These are phyloP conservation scores for Cercospora nicotianae DNA, from an alignment of 2,329 filamentous ascomycete genomes.

Conservation along the genomic window DNA sequence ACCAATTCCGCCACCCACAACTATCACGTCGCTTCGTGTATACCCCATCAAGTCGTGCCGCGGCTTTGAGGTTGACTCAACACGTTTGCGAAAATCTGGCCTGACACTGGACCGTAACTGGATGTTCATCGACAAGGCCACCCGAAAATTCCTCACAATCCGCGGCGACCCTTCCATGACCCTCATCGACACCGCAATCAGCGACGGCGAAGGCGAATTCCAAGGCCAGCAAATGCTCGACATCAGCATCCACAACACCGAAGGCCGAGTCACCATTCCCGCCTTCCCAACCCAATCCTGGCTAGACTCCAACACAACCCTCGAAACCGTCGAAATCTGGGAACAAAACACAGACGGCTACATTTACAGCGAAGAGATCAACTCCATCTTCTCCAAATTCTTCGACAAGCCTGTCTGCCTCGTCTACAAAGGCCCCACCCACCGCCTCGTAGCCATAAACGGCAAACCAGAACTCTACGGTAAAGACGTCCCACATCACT, in stretches of 20 bases:
- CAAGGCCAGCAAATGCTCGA: slow-evolving; percentile 45
- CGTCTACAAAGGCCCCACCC: slow-evolving; percentile 62
- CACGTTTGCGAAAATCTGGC: slow-evolving; percentile 56
- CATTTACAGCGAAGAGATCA: slow-evolving; percentile 54
- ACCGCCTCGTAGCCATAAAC: slow-evolving; percentile 57
- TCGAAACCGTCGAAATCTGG: slow-evolving; percentile 59
- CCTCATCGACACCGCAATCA: slow-evolving; percentile 57
- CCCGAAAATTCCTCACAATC: slow-evolving; percentile 62
- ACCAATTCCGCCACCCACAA: slow-evolving; percentile 41
- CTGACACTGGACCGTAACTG: slow-evolving; percentile 64
- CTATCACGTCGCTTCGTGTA: slow-evolving; percentile 54
- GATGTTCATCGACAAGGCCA: slow-evolving; percentile 61
- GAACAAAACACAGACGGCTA: slow-evolving; percentile 58
- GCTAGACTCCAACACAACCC: slow-evolving; percentile 55
- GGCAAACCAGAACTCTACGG: slow-evolving; percentile 57
- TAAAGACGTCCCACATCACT: slow-evolving; percentile 48
- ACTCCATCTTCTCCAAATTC: slow-evolving; percentile 56
- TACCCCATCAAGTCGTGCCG: slow-evolving; percentile 69
- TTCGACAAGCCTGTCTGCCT: slow-evolving; percentile 57
- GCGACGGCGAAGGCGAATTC: slow-evolving; percentile 36
- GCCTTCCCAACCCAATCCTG: slow-evolving; percentile 56
- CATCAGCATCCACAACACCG: slow-evolving; percentile 49
- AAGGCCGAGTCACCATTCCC: slow-evolving; percentile 52
- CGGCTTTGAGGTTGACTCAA: slow-evolving; percentile 56
- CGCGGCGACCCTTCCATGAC: slow-evolving; percentile 63